Evolutionary conservation across 1,139 yeast species (phyloP).

Genomic region (Meyerozyma sp.): DNA sequence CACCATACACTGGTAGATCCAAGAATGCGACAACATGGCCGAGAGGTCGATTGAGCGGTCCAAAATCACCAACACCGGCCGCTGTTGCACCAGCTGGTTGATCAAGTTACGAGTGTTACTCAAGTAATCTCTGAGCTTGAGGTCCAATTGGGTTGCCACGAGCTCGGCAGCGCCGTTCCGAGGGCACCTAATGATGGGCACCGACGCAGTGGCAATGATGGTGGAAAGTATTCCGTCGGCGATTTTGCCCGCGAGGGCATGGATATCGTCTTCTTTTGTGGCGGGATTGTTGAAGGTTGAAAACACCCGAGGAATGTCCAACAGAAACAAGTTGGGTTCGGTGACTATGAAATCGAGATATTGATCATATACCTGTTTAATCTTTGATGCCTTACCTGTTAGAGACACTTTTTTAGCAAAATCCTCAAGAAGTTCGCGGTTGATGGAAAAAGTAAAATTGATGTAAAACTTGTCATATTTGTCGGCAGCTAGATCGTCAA

Average conservation of each 20-base stretch:
- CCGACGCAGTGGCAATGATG: constrained; percentile 67
- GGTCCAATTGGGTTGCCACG: constrained; percentile 82
- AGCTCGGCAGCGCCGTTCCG: constrained; percentile 94
- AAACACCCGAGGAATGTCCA: constrained; percentile 66
- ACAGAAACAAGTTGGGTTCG: constrained; percentile 83
- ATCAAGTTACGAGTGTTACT: constrained; percentile 50
- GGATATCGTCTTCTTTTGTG: constrained; percentile 72
- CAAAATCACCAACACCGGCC: constrained; percentile 74
- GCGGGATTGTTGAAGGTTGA: constrained; percentile 63
- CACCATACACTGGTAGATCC: constrained; percentile 97
- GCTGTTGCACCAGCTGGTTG: constrained; percentile 33
- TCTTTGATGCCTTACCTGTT: constrained; percentile 61
- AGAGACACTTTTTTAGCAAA: constrained; percentile 79
- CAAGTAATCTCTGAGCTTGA: constrained; percentile 76
- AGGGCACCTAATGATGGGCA: constrained; percentile 89
- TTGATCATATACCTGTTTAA: constrained; percentile 89
- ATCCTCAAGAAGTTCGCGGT: constrained; percentile 76
- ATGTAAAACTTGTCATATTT: constrained; percentile 75
- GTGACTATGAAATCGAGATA: constrained; percentile 88
- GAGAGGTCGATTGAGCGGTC: constrained; percentile 89
- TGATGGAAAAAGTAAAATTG: constrained; percentile 78
- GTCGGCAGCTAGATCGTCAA: constrained; percentile 67
- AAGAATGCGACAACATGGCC: constrained; percentile 92
- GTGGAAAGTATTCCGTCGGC: constrained; percentile 79
- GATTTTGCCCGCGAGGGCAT: constrained; percentile 58